Evolutionary conservation across 139 green algal genomes (phyloP), one percentile per base, ranked within the genome.

Genomic region (Zygnema cylindricum): DNA sequence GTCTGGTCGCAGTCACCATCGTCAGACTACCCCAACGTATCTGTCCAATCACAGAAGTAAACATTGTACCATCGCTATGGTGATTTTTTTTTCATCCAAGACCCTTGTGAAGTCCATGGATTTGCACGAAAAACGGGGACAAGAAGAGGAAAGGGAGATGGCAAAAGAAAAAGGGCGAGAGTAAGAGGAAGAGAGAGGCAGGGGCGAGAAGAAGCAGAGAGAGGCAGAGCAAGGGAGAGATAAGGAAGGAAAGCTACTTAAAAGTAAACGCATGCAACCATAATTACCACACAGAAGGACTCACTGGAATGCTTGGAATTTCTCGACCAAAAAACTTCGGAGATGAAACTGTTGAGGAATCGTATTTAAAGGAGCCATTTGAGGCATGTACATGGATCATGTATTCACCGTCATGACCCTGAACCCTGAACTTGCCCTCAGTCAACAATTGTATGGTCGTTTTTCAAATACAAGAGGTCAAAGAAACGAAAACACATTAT

Each of bases 11-110:
- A 16, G n/a, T 43, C 2, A 91, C 38, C 30, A 91, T 91, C 3
- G 85, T 85, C 86, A 87, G 16, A 38, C 49, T 71, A 2, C 86
- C 86, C 86, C 86, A 91, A 32, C 23, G 36, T 39, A 91, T 77
- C 77, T 90, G 76, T 41, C n/a, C n/a, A n/a, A n/a, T n/a, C n/a
- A n/a, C n/a, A n/a, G n/a, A n/a, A n/a, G n/a, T n/a, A n/a, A n/a
- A n/a, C n/a, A n/a, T n/a, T n/a, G n/a, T n/a, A n/a, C n/a, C n/a
- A n/a, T n/a, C n/a, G n/a, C n/a, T n/a, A n/a, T n/a, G n/a, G n/a
- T n/a, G n/a, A n/a, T n/a, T n/a, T n/a, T n/a, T n/a, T n/a, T n/a
- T n/a, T n/a, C n/a, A n/a, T n/a, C n/a, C n/a, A n/a, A n/a, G n/a
- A n/a, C n/a, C n/a, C n/a, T n/a, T n/a, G n/a, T n/a, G n/a, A n/a